Evolutionary conservation across 2,329 filamentous ascomycete species (phyloP).

Genomic region (Chalaropsis thielavioides): DNA sequence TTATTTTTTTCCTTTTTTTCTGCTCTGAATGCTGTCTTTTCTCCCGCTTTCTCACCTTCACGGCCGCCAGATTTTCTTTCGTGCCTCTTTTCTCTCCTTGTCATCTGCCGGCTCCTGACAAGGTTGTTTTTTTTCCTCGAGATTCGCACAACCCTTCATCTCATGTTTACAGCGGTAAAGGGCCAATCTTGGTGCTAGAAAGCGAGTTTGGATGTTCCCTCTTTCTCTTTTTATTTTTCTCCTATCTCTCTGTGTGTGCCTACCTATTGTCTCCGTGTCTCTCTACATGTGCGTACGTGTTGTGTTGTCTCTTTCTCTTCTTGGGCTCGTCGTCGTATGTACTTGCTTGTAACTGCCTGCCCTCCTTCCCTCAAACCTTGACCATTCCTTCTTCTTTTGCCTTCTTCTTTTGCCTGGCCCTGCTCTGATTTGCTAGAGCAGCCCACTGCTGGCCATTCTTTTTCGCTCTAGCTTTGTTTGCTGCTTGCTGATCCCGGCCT

Average conservation of each 20-base stretch:
- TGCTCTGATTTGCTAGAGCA: constrained; percentile 5
- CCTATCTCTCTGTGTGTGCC: too few relatives aligned
- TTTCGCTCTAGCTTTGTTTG: background rate
- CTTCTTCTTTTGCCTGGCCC: constrained; percentile 1
- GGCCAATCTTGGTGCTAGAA: background rate
- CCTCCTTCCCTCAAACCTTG: constrained; percentile 16
- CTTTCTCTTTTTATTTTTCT: background rate
- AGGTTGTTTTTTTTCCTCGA: background rate
- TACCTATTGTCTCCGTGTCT: too few relatives aligned
- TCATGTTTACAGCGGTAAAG: constrained; percentile 1
- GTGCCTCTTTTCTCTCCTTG: background rate
- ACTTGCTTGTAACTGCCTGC: too few relatives aligned
- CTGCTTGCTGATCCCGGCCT: background rate
- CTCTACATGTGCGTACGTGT: too few relatives aligned
- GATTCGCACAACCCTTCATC: background rate
- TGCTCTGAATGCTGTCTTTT: too few relatives aligned
- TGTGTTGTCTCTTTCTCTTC: too few relatives aligned
- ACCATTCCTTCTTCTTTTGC: too few relatives aligned
- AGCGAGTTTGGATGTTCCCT: background rate
- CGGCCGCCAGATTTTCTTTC: background rate
- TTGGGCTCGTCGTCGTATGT: too few relatives aligned
- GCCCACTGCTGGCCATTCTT: background rate
- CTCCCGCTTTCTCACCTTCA: too few relatives aligned
- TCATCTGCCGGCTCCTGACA: background rate
- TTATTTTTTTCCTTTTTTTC: background rate